A percentile compares a stretch with the other conserved stretches of the same genome.
Evolutionary conservation across 2,329 filamentous ascomycete genomes (phyloP).

Genomic region (Zelopaecilomyces penicillatus): DNA sequence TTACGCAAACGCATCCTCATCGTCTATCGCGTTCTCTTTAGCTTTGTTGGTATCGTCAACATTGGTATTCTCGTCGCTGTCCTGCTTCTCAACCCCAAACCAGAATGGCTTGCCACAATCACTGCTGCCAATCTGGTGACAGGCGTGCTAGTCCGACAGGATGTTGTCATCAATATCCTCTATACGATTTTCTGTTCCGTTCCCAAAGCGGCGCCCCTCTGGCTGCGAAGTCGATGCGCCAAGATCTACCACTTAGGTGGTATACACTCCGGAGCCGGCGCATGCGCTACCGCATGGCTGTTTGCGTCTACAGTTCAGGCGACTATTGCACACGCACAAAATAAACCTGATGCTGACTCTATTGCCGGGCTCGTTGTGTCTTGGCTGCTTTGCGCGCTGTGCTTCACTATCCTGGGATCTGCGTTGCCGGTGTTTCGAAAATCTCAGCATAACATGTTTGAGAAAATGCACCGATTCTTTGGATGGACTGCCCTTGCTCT

Average conservation of each 20-base stretch:
- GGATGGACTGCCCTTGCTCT: slow-evolving; percentile 61
- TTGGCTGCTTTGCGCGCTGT: slow-evolving; percentile 48
- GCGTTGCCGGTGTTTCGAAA: slow-evolving; percentile 57
- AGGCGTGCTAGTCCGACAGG: slow-evolving; percentile 45
- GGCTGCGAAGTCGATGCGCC: slow-evolving; percentile 38
- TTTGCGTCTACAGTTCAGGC: slow-evolving; percentile 33
- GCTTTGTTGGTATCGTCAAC: slow-evolving; percentile 43
- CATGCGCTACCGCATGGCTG: slow-evolving; percentile 42
- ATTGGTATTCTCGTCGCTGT: slow-evolving; percentile 37
- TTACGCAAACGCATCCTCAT: slow-evolving; percentile 39
- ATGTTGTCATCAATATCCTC: slow-evolving; percentile 42
- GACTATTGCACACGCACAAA: slow-evolving; percentile 24
- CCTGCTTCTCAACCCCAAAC: slow-evolving; percentile 23
- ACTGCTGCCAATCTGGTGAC: slow-evolving; percentile 41
- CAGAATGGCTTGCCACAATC: slow-evolving; percentile 32
- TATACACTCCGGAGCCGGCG: slow-evolving; percentile 41
- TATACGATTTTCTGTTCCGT: slow-evolving; percentile 39
- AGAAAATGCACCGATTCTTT: slow-evolving; percentile 61
- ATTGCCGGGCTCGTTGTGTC: slow-evolving; percentile 39
- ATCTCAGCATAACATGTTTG: slow-evolving; percentile 60
- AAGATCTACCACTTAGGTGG: slow-evolving; percentile 47
- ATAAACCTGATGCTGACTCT: slow-evolving; percentile 25
- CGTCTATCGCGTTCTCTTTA: slow-evolving; percentile 49
- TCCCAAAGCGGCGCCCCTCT: slow-evolving; percentile 37
- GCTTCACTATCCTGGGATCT: slow-evolving; percentile 50